phyloP scores from a whole-genome alignment of 305 asterid species.

The Rubia tinctorum region DNA sequence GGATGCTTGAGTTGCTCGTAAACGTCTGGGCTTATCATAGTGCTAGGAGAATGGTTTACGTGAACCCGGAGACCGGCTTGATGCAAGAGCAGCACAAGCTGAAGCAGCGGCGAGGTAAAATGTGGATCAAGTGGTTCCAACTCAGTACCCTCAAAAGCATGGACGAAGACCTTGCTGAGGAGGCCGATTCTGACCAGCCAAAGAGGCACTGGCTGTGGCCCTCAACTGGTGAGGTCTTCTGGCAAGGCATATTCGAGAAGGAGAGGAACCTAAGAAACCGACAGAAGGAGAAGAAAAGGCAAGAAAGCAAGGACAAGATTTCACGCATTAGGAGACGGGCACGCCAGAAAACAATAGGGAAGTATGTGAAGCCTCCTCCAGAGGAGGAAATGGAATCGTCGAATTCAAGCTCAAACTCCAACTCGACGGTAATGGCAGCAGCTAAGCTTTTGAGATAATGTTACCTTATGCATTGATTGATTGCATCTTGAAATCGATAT shows the following conservation, averaged over 20 bases:
- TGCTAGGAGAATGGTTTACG: slow-evolving; percentile 77
- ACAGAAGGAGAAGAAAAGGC: slow-evolving; percentile 65
- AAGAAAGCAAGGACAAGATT: slow-evolving; percentile 73
- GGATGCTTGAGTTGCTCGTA: slow-evolving; percentile 77
- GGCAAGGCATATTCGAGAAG: slow-evolving; percentile 78
- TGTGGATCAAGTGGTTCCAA: slow-evolving; percentile 96
- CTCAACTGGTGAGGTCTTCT: slow-evolving; percentile 79
- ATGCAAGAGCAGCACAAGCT: slow-evolving; percentile 82
- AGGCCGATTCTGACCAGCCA: slow-evolving; percentile 58
- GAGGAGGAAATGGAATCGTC: slow-evolving; percentile 39
- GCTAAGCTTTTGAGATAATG: slow-evolving; percentile 41
- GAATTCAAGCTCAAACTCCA: slow-evolving; percentile 25
- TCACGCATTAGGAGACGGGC: slow-evolving; percentile 65
- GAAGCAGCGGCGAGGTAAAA: slow-evolving; percentile 58
- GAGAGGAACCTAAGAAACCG: slow-evolving; percentile 52
- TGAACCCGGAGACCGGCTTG: slow-evolving; percentile 68
- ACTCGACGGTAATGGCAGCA: slow-evolving; percentile 22
- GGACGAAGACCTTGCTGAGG: slow-evolving; percentile 94
- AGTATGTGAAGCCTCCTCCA: slow-evolving; percentile 72
- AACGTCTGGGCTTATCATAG: slow-evolving; percentile 99
- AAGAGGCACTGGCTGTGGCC: slow-evolving; percentile 81
- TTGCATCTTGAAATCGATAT: neutral
- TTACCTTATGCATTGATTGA: neutral
- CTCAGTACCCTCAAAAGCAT: slow-evolving; percentile 71
- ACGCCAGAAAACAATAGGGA: slow-evolving; percentile 73